phyloP scores from a whole-genome alignment of 108 stramenopile genomes.

The Seminavis robusta region DNA sequence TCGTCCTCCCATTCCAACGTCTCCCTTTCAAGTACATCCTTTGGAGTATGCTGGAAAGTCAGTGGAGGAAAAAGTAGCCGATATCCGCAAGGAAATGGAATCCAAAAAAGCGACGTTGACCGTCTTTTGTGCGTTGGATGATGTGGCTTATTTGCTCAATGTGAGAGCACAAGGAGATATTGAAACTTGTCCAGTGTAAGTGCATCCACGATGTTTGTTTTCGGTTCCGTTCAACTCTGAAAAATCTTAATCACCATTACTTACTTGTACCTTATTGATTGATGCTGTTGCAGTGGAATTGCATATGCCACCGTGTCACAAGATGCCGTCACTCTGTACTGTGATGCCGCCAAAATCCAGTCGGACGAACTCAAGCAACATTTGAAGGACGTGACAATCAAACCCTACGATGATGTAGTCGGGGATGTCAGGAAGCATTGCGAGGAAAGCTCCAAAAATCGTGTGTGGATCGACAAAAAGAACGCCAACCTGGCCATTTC shows the following conservation, averaged over 20 bases:
- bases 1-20: conserved; percentile 70
- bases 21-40: conserved; percentile 88
- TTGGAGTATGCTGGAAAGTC: conserved; percentile 85
- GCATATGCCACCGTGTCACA: conserved; percentile 85
- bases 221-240: background rate
- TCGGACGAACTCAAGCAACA: conserved; percentile 49
- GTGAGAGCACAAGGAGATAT: conserved; percentile 88
- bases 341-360: conserved; percentile 63
- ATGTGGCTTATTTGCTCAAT: conserved; percentile 96
- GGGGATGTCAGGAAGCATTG: conserved; percentile 52
- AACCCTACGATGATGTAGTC: conserved; percentile 68
- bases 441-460: conserved; percentile 4
- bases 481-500: conserved; percentile 44
- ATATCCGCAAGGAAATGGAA: conserved; percentile 68
- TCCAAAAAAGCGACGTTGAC: conserved; percentile 71
- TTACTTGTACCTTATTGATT: background rate
- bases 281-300: conserved; percentile 77
- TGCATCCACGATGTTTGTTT: background rate
- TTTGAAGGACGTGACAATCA: conserved; percentile 55
- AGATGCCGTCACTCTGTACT: conserved; percentile 68
- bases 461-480: conserved; percentile 51
- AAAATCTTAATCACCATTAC: conserved; percentile 23
- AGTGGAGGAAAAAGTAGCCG: conserved; percentile 73
- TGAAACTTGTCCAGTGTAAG: conserved; percentile 42
- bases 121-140: conserved; percentile 90